Percentiles rank a stretch among this genome's conserved stretches.
These are phyloP conservation scores for Amanita phalloides DNA, from an alignment of 768 basidiomycete species.

Conservation along the genomic window DNA sequence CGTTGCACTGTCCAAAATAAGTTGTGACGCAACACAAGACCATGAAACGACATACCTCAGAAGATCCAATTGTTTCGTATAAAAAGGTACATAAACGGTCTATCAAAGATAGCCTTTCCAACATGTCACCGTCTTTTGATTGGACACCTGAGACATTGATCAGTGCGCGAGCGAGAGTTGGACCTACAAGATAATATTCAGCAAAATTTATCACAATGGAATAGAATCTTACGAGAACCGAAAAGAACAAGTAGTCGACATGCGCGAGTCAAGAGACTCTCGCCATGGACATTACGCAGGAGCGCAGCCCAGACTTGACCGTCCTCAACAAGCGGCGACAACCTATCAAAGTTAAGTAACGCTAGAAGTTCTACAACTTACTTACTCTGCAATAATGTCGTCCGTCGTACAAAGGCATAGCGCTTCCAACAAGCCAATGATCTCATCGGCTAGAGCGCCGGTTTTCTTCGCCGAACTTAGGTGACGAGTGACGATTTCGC, in stretches of 20 bases:
- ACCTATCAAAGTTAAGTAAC: not conserved
- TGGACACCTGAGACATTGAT: slow-evolving; percentile 24
- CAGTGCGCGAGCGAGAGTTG: slow-evolving; percentile 28
- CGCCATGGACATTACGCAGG: slow-evolving; percentile 39
- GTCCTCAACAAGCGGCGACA: not conserved
- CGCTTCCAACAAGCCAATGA: slow-evolving; percentile 39
- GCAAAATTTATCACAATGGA: not conserved
- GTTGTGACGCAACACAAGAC: not conserved
- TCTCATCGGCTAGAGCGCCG: slow-evolving; percentile 27
- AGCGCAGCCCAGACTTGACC: slow-evolving; percentile 31
- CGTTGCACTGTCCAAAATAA: not conserved
- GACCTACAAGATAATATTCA: slow-evolving; percentile 22
- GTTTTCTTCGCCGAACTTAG: slow-evolving; percentile 21
- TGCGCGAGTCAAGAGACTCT: slow-evolving; percentile 36
- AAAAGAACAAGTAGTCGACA: slow-evolving; percentile 42
- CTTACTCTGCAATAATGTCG: slow-evolving; percentile 29
- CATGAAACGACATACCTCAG: not conserved
- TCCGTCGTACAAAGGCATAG: slow-evolving; percentile 38
- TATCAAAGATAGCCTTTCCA: slow-evolving; percentile 28
- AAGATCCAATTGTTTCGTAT: not conserved
- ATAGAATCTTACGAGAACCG: slow-evolving; percentile 35
- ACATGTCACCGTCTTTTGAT: slow-evolving; percentile 10
- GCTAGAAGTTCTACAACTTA: not conserved
- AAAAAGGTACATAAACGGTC: slow-evolving; percentile 18
- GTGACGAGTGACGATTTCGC: slow-evolving; percentile 29